phyloP scores from a whole-genome alignment of 495 filamentous ascomycete species.

The Ramalina intermedia region DNA sequence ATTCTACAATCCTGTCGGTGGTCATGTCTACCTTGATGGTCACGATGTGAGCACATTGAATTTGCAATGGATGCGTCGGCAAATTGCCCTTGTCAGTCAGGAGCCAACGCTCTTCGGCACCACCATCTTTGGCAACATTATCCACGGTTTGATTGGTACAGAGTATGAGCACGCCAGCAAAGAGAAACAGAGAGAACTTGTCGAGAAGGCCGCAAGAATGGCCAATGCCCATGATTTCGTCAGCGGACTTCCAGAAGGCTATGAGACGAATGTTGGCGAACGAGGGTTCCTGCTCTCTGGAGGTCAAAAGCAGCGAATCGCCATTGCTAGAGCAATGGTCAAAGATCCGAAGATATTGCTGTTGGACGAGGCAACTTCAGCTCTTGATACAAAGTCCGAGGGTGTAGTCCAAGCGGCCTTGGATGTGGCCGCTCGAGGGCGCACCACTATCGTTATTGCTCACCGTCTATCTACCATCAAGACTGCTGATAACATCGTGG shows the following conservation, averaged over 20 bases:
- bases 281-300: constrained; percentile 84
- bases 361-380: constrained; percentile 88
- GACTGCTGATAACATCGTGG: constrained; percentile 87
- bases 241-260: constrained; percentile 66
- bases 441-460: constrained; percentile 92
- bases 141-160: constrained; percentile 78
- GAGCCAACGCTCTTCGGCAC: constrained; percentile 77
- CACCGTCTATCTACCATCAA: constrained; percentile 91
- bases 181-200: constrained; percentile 51
- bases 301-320: constrained; percentile 92
- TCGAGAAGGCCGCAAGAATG: constrained; percentile 72
- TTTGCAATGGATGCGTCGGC: constrained; percentile 78
- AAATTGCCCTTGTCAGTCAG: constrained; percentile 78
- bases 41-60: constrained; percentile 72
- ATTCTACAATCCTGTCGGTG: constrained; percentile 80
- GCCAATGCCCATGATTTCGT: constrained; percentile 93
- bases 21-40: constrained; percentile 67
- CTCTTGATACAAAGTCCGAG: constrained; percentile 91
- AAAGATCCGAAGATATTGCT: constrained; percentile 91
- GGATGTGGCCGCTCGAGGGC: constrained; percentile 72
- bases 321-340: constrained; percentile 77
- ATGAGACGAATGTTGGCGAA: constrained; percentile 90
- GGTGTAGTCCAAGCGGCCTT: constrained; percentile 88
- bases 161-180: constrained; percentile 48
- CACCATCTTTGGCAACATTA: constrained; percentile 77